Evolutionary conservation across 2,329 filamentous ascomycete species (phyloP).

Genomic region (Colletotrichum phormii): DNA sequence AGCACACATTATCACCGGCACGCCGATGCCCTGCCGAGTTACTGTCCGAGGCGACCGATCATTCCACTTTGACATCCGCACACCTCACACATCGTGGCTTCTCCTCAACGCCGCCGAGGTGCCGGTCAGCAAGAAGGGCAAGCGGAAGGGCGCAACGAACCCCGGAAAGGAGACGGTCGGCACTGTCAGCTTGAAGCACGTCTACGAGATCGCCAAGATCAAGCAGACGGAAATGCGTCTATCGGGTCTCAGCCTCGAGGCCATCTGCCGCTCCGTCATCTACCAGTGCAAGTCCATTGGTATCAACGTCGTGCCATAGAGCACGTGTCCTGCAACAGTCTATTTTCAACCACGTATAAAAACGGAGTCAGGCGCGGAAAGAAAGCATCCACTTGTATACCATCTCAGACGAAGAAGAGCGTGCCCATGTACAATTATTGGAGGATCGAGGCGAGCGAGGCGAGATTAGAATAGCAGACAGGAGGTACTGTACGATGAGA

Average conservation of each 20-base stretch:
- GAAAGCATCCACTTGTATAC: slow-evolving; percentile 30
- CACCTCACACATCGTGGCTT: slow-evolving; percentile 92
- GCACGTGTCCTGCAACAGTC: background rate
- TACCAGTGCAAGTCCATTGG: slow-evolving; percentile 82
- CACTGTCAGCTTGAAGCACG: slow-evolving; percentile 89
- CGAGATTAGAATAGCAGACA: slow-evolving; percentile 1
- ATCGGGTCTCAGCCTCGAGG: slow-evolving; percentile 77
- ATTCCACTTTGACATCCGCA: slow-evolving; percentile 93
- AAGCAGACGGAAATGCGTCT: slow-evolving; percentile 84
- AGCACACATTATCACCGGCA: slow-evolving; percentile 82
- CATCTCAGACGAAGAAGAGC: slow-evolving; percentile 24
- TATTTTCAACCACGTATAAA: slow-evolving; percentile 14
- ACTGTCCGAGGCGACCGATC: slow-evolving; percentile 92
- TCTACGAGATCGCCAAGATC: slow-evolving; percentile 98
- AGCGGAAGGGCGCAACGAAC: slow-evolving; percentile 80
- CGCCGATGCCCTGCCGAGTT: slow-evolving; percentile 90
- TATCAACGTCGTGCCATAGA: slow-evolving; percentile 74
- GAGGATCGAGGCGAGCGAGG: slow-evolving; percentile 1
- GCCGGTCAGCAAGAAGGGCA: slow-evolving; percentile 77
- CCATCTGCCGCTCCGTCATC: slow-evolving; percentile 79
- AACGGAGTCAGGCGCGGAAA: slow-evolving; percentile 32
- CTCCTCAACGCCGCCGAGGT: slow-evolving; percentile 86
- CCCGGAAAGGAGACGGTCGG: slow-evolving; percentile 85
- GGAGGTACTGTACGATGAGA: slow-evolving; percentile 32
- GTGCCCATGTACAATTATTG: slow-evolving; percentile 27